A percentile compares a stretch with the other conserved stretches of the same genome.
Evolutionary conservation across 768 basidiomycete genomes (phyloP).

Genomic region (Cystobasidium onofrii): DNA sequence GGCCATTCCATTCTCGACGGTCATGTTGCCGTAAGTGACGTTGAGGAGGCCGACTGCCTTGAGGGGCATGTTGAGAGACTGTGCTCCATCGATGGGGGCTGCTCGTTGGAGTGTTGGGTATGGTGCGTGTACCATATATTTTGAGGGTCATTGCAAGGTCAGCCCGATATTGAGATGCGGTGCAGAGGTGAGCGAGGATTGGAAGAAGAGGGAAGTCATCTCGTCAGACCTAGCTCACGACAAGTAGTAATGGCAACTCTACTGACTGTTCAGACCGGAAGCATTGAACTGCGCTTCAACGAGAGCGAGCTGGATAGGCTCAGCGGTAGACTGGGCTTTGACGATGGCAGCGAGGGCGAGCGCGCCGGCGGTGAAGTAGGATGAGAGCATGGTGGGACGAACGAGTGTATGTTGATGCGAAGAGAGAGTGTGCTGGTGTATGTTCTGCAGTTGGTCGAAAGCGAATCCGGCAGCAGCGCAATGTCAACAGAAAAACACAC

Average conservation of each 20-base stretch:
- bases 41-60: constrained; percentile 11
- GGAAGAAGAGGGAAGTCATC: background rate
- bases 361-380: constrained; percentile 2
- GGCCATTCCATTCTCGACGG: constrained; percentile 15
- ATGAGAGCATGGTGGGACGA: background rate
- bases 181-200: background rate
- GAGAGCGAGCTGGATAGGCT: constrained; percentile 13
- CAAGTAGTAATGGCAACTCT: background rate
- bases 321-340: background rate
- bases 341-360: constrained; percentile 17
- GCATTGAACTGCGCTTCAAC: constrained; percentile 26
- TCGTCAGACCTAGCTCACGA: background rate
- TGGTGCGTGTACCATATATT: background rate
- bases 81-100: constrained; percentile 11
- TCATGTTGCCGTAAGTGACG: background rate
- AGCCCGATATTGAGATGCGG: background rate
- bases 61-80: constrained; percentile 15
- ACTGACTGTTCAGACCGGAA: constrained; percentile 18
- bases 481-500: background rate
- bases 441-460: background rate
- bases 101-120: background rate
- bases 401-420: background rate
- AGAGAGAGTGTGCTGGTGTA: background rate
- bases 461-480: too few species aligned
- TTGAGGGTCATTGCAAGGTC: background rate